phyloP scores from a whole-genome alignment of 2,329 filamentous ascomycete species.

The Aureobasidium sp. region DNA sequence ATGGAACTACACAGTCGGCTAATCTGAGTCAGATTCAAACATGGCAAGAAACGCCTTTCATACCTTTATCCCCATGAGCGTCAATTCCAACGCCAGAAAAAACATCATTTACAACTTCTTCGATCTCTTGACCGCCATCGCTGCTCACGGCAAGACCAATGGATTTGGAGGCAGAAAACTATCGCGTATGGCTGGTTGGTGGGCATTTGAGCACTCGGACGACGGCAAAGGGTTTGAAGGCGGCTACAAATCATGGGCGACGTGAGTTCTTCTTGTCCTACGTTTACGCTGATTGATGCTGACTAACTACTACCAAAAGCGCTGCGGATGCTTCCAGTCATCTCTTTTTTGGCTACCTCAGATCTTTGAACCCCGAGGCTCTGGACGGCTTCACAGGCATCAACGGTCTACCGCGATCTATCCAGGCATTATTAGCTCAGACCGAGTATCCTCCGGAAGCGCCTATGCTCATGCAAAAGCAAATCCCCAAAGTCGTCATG shows the following conservation, averaged over 20 bases:
- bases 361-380: conserved; percentile 77
- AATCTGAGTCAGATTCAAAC: conserved; percentile 65
- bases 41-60: conserved; percentile 90
- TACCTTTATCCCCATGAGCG: conserved; percentile 90
- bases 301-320: conserved; percentile 38
- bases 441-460: conserved; percentile 88
- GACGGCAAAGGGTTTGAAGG: conserved; percentile 87
- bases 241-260: conserved; percentile 83
- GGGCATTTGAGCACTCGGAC: conserved; percentile 91
- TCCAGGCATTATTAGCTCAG: conserved; percentile 83
- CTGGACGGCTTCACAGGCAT: conserved; percentile 66
- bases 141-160: conserved; percentile 88
- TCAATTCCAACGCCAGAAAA: conserved; percentile 76
- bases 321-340: conserved; percentile 94
- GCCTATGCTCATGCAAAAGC: conserved; percentile 67
- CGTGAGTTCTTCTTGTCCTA: conserved; percentile 43
- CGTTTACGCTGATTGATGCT: background rate
- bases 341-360: conserved; percentile 93
- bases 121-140: conserved; percentile 81
- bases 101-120: conserved; percentile 96
- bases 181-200: conserved; percentile 94
- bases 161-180: conserved; percentile 89
- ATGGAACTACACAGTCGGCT: background rate
- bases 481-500: conserved; percentile 89
- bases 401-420: conserved; percentile 76